Conservation (phyloP, 1,284 basidiomycete genomes). For the Takashimella tepidaria region DNA sequence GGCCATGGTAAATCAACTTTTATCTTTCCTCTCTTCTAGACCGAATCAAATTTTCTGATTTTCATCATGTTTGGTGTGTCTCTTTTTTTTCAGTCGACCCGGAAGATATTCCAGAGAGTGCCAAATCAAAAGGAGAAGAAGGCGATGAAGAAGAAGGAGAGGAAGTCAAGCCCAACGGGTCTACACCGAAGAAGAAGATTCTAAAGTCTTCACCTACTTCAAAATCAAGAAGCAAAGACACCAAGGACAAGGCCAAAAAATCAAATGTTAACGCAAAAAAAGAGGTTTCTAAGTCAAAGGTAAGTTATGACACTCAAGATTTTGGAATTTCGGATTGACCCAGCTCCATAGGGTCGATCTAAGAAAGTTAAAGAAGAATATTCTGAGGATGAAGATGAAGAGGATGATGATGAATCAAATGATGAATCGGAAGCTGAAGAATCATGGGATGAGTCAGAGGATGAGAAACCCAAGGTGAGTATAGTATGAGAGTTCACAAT, state of each 20-base stretch:
- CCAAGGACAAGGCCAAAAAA: neutral
- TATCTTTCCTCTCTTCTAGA: too few relatives aligned
- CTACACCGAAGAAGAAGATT: constrained; percentile 9
- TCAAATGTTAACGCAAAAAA: constrained; percentile 1
- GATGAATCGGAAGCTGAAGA: constrained; percentile 9
- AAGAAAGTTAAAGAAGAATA: neutral
- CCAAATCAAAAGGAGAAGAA: constrained; percentile 43
- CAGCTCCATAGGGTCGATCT: neutral
- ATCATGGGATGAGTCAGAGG: constrained; percentile 9
- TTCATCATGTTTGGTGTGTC: neutral
- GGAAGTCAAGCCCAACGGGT: constrained; percentile 4
- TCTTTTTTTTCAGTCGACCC: constrained; percentile 62
- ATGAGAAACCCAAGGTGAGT: constrained; percentile 9
- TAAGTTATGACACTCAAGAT: neutral
- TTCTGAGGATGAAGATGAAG: neutral
- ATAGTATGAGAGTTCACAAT: too few relatives aligned
- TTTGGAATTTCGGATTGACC: neutral
- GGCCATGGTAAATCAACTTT: constrained; percentile 50
- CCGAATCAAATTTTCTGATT: neutral
- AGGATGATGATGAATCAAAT: neutral
- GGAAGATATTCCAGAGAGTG: constrained; percentile 69
- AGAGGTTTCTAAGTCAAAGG: neutral
- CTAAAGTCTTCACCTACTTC: neutral
- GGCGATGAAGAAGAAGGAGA: constrained; percentile 19
- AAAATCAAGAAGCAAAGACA: neutral